phyloP scores from a whole-genome alignment of 352 stramenopile species.

The Thalassiosira hispida region DNA sequence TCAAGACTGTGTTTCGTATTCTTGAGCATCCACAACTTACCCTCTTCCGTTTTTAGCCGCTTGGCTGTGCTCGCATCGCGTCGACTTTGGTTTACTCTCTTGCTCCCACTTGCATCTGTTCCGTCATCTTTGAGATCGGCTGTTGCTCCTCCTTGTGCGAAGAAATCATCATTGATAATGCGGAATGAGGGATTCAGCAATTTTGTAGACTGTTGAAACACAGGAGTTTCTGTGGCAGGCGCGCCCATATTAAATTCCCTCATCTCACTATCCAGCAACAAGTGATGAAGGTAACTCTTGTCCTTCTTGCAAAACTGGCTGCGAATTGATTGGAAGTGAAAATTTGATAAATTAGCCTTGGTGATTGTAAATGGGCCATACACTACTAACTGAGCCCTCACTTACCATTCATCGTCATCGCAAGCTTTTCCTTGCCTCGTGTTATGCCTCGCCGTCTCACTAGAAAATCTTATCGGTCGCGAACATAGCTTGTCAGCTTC shows the following conservation, averaged over 20 bases:
- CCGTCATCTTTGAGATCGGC: conserved; percentile 6
- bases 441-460: conserved; percentile 11
- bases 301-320: conserved; percentile 60
- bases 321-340: too few species aligned
- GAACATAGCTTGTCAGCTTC: conserved; percentile 53
- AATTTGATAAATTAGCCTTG: too few species aligned
- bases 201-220: conserved; percentile 29
- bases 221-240: conserved; percentile 26
- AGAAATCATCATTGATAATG: conserved; percentile 45
- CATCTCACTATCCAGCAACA: conserved; percentile 51
- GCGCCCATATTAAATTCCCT: conserved; percentile 37
- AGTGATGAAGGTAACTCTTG: conserved; percentile 39
- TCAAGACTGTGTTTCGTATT: conserved; percentile 46
- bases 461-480: conserved; percentile 51
- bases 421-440: conserved; percentile 35
- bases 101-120: conserved; percentile 10
- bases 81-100: conserved; percentile 40
- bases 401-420: conserved; percentile 46
- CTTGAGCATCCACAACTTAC: conserved; percentile 48
- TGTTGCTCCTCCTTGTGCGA: conserved; percentile 25
- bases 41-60: conserved; percentile 48
- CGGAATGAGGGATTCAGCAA: conserved; percentile 49
- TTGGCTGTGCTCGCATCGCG: conserved; percentile 44
- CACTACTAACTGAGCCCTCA: too few species aligned
- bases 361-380: too few species aligned